Conservation (phyloP, 768 basidiomycete genomes). For the Tulasnella sp. region DNA sequence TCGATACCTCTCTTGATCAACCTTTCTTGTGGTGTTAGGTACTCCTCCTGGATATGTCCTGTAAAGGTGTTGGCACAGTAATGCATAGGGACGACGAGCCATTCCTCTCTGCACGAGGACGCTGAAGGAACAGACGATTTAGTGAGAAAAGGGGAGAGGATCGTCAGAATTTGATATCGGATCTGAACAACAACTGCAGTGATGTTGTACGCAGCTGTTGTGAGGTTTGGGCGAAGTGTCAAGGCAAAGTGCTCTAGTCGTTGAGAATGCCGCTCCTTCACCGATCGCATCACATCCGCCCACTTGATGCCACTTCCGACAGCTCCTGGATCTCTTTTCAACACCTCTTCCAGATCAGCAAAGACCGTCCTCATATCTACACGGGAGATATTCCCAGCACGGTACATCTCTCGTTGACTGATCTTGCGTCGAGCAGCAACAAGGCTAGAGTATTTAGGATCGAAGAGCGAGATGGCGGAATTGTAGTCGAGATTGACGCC, state of each 20-base stretch:
- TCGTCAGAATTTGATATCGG: not conserved
- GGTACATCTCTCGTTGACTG: not conserved
- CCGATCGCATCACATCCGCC: not conserved
- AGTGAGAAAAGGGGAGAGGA: not conserved
- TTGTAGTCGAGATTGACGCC: conserved; percentile 4
- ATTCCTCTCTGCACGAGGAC: not conserved
- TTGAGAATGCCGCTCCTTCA: not conserved
- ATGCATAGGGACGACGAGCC: not conserved
- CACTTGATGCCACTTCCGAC: not conserved
- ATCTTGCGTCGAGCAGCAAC: not conserved
- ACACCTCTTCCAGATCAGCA: not conserved
- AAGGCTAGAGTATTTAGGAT: conserved; percentile 4
- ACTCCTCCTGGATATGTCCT: not conserved
- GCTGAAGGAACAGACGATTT: not conserved
- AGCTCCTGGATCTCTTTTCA: not conserved
- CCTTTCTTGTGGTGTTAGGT: not conserved
- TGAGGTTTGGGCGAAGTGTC: not conserved
- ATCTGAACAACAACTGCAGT: not conserved
- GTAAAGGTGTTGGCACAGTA: not conserved
- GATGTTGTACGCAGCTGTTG: not conserved
- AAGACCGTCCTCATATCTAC: not conserved
- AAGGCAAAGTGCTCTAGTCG: not conserved
- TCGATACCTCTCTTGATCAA: not conserved
- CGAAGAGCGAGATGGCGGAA: not conserved
- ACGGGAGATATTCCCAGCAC: not conserved